A percentile compares a stretch with the other conserved stretches of the same genome.
Evolutionary conservation across 345 rosid species (phyloP).

Genomic region (Excoecaria agallocha): DNA sequence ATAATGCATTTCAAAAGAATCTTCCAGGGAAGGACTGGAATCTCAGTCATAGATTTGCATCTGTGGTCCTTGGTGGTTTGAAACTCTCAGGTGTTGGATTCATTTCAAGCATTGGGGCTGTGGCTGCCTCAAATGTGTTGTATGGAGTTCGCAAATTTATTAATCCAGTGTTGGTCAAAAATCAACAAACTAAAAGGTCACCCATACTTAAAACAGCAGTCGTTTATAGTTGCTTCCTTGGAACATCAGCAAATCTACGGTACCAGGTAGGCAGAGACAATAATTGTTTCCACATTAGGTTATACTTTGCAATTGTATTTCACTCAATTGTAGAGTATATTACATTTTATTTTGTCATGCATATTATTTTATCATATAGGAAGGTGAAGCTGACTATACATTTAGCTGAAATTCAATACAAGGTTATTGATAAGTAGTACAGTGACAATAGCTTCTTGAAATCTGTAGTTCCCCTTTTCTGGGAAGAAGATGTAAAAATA

Average conservation of each 20-base stretch:
- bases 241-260: slow-evolving; percentile 85
- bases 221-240: slow-evolving; percentile 73
- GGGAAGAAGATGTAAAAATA: neutral
- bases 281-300: slow-evolving; percentile 1
- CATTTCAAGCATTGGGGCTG: slow-evolving; percentile 81
- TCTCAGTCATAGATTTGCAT: slow-evolving; percentile 70
- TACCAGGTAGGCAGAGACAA: slow-evolving; percentile 72
- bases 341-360: no score
- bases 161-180: slow-evolving; percentile 47
- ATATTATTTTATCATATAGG: neutral
- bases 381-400: neutral
- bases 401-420: neutral
- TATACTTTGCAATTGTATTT: neutral
- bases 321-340: no score
- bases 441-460: neutral
- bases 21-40: slow-evolving; percentile 81
- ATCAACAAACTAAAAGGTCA: slow-evolving; percentile 60
- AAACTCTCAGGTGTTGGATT: slow-evolving; percentile 84
- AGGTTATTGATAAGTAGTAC: neutral
- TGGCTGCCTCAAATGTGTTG: slow-evolving; percentile 69
- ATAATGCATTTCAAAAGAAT: slow-evolving; percentile 90
- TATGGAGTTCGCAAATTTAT: slow-evolving; percentile 49
- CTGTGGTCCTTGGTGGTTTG: slow-evolving; percentile 77
- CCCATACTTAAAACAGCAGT: slow-evolving; percentile 79
- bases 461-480: neutral